These are phyloP conservation scores for Chaetomium globosum DNA, from an alignment of 2,329 filamentous ascomycete genomes.

Conservation along the genomic window DNA sequence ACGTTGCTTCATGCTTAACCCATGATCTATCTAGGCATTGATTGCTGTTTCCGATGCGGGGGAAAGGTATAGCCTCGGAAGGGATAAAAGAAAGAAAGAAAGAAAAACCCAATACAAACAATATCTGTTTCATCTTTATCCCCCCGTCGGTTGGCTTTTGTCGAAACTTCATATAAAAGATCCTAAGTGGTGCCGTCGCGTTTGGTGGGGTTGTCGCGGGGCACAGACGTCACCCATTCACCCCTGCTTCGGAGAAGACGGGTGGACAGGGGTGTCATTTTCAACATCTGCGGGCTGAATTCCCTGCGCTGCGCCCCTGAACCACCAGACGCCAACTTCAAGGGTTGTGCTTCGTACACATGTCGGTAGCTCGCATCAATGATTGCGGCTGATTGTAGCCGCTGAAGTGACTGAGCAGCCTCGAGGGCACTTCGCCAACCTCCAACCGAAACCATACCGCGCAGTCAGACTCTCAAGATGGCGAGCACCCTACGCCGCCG, in stretches of 20 bases:
- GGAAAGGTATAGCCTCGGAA: not conserved
- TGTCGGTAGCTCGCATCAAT: not conserved
- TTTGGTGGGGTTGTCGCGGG: slow-evolving; percentile 3
- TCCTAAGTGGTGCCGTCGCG: not conserved
- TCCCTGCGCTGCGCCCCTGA: not conserved
- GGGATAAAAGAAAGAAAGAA: not conserved
- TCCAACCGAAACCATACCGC: not conserved
- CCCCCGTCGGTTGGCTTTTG: not conserved
- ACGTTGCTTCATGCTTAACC: not conserved
- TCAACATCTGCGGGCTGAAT: not conserved
- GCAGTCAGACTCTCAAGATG: slow-evolving; percentile 30
- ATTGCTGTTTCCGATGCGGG: not conserved
- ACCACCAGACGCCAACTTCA: not conserved
- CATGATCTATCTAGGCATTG: not conserved
- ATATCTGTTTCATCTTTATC: not conserved
- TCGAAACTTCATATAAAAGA: not conserved
- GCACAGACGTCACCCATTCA: slow-evolving; percentile 11
- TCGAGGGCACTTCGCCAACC: not conserved
- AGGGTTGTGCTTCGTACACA: not conserved
- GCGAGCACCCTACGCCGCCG: slow-evolving; percentile 39
- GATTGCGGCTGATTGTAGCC: slow-evolving; percentile 10
- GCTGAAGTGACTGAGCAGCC: not conserved
- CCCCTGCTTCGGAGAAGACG: slow-evolving; percentile 3
- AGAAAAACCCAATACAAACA: not conserved
- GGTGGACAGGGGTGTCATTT: not conserved